A percentile compares a stretch with the other conserved stretches of the same genome.
phyloP scores from a whole-genome alignment of 1,284 basidiomycete species.

The Cryptococcus sp. region DNA sequence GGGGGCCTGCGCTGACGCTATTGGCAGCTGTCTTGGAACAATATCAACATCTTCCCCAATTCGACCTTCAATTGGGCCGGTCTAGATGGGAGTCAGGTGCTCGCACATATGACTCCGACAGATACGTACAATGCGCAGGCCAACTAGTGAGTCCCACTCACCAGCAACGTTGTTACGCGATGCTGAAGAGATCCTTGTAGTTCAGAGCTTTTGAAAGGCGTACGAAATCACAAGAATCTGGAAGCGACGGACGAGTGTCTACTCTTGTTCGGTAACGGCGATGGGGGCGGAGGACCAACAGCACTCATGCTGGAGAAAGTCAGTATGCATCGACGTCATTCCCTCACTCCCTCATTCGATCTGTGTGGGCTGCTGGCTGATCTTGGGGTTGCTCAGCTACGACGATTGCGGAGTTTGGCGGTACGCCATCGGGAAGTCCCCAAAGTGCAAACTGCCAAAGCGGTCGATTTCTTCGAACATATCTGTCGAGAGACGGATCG shows the following conservation, averaged over 20 bases:
- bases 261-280: constrained; percentile 87
- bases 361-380: neutral
- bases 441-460: constrained; percentile 67
- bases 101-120: constrained; percentile 90
- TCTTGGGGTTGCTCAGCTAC: constrained; percentile 11
- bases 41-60: constrained; percentile 79
- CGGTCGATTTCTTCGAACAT: constrained; percentile 79
- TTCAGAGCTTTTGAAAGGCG: constrained; percentile 69
- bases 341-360: constrained; percentile 54
- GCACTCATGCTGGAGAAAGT: constrained; percentile 84
- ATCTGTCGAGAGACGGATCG: constrained; percentile 65
- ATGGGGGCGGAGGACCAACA: constrained; percentile 63
- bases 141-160: constrained; percentile 54
- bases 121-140: constrained; percentile 28
- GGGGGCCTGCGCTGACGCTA: constrained; percentile 3
- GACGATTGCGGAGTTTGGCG: constrained; percentile 17
- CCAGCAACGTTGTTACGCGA: neutral
- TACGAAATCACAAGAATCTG: constrained; percentile 84
- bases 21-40: constrained; percentile 52
- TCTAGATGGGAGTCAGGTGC: constrained; percentile 62
- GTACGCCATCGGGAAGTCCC: constrained; percentile 58
- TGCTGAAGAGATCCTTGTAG: too few species aligned
- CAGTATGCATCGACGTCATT: constrained; percentile 71
- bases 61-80: constrained; percentile 96
- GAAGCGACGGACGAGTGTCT: constrained; percentile 66